Percentiles rank a stretch among this genome's conserved stretches.
These are phyloP conservation scores for Nelumbo lutea DNA, from an alignment of 164 flowering plant species.

Conservation along the genomic window DNA sequence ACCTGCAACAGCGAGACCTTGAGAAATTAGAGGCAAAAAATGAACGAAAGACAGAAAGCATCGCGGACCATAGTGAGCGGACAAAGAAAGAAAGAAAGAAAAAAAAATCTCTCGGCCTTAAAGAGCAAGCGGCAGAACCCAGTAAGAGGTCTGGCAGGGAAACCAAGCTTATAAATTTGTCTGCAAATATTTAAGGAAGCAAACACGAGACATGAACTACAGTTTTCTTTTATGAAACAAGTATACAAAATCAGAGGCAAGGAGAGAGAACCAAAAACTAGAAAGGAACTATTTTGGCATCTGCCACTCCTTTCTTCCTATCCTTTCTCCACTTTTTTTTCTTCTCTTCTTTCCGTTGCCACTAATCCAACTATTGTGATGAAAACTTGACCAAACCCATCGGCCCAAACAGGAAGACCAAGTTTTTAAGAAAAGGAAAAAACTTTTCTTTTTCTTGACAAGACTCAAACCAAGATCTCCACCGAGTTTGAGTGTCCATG, in stretches of 20 bases:
- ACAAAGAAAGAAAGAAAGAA: not conserved
- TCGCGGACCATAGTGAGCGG: not conserved
- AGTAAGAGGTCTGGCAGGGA: conserved; percentile 4
- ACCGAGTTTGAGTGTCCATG: not conserved
- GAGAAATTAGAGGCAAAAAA: conserved; percentile 1
- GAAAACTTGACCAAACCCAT: not conserved
- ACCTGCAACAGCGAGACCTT: conserved; percentile 25
- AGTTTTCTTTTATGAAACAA: not conserved
- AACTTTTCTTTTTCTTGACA: not conserved
- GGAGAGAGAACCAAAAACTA: conserved; percentile 1
- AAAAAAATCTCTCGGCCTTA: not conserved
- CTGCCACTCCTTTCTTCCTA: too few species aligned
- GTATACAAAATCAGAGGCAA: not conserved
- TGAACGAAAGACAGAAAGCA: conserved; percentile 2
- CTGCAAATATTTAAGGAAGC: conserved; percentile 19
- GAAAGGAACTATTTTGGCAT: too few species aligned
- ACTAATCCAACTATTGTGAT: too few species aligned
- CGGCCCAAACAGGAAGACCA: not conserved
- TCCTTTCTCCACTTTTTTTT: not conserved
- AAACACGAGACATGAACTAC: conserved; percentile 8
- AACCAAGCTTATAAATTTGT: not conserved
- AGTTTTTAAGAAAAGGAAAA: not conserved
- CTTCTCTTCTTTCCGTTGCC: not conserved
- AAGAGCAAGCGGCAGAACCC: not conserved
- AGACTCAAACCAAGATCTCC: not conserved